Base-by-base conservation (phyloP, 352 stramenopile species). In the Phytophthora citricola region DNA sequence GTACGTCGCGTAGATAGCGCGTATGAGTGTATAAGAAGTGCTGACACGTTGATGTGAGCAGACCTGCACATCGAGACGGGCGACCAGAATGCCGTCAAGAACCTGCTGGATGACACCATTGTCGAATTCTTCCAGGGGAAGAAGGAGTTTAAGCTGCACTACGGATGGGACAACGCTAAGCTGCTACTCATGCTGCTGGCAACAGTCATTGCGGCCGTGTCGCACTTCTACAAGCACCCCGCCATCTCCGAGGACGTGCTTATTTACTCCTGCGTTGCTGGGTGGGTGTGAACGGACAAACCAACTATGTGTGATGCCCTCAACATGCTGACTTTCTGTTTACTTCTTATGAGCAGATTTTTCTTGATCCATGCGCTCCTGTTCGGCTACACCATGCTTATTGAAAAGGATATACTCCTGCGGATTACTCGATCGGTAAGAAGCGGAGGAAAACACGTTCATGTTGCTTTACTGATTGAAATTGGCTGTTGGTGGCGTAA, bases 51-150 rank as follows among this genome's bases (percentile, higher is more conserved):
- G 24, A 55, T 32, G 31, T 20, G 32, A 31, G 36, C 47, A 79
- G 74, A 82, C 44, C 47, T 78, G 9, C 70, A 93, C 72, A 86
- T 94, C 40, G 87, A 96, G 67, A 90, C 83, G 36, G 86, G 85
- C 8, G 88, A 96, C 73, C 87, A 94, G 58, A 91, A 92, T 41
- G 88, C 86, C 14, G 86, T 96, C 31, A 93, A 93, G 70, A 94
- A 94, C 62, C 76, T 96, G 38, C 70, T 96, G 53, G 88, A 96
- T 64, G 88, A 96, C 60, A 83, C 79, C 15, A 79, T 96, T 49
- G 62, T 79, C 51, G 88, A 93, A 68, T 83, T 87, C 56, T 91
- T 93, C 53, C 63, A 92, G 58, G 72, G 75, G 20, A 87, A 83
- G 48, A 48, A 76, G 27, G 66, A 82, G 4, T 91, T 81, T 44